Evolutionary conservation across 2,329 filamentous ascomycete species (phyloP).

Genomic region (Ascochyta fabae): DNA sequence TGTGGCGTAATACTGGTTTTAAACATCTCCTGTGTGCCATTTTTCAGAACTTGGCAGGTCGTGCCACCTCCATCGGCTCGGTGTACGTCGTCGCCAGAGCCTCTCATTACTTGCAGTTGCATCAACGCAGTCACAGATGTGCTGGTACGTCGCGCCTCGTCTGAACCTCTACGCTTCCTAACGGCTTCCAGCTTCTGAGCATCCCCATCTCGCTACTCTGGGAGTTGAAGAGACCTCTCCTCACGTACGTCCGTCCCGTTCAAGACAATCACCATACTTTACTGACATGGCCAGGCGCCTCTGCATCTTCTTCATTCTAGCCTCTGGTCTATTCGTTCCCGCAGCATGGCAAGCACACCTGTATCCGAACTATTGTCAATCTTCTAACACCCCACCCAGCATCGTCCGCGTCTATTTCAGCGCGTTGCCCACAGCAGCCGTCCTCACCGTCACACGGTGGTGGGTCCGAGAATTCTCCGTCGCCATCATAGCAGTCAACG

Average conservation of each 20-base stretch:
- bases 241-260: not conserved
- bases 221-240: slow-evolving; percentile 19
- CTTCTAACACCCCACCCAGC: not conserved
- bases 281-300: slow-evolving; percentile 2
- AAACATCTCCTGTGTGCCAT: slow-evolving; percentile 17
- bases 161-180: not conserved
- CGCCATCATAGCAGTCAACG: slow-evolving; percentile 21
- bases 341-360: slow-evolving; percentile 11
- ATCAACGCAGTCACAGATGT: slow-evolving; percentile 20
- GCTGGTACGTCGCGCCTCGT: not conserved
- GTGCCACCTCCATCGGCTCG: slow-evolving; percentile 6
- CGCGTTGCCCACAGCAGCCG: slow-evolving; percentile 15
- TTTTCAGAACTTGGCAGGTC: slow-evolving; percentile 8
- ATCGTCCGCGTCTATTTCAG: slow-evolving; percentile 21
- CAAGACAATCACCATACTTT: too few species aligned
- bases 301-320: slow-evolving; percentile 15
- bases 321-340: slow-evolving; percentile 21
- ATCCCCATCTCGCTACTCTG: slow-evolving; percentile 22
- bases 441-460: slow-evolving; percentile 23
- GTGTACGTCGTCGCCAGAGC: slow-evolving; percentile 17
- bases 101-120: slow-evolving; percentile 20
- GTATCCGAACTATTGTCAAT: too few species aligned
- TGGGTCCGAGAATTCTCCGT: slow-evolving; percentile 21
- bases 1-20: slow-evolving; percentile 7
- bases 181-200: slow-evolving; percentile 4